Base-by-base conservation (phyloP, 2,329 filamentous ascomycete species). In the Knoxdaviesia capensis region DNA sequence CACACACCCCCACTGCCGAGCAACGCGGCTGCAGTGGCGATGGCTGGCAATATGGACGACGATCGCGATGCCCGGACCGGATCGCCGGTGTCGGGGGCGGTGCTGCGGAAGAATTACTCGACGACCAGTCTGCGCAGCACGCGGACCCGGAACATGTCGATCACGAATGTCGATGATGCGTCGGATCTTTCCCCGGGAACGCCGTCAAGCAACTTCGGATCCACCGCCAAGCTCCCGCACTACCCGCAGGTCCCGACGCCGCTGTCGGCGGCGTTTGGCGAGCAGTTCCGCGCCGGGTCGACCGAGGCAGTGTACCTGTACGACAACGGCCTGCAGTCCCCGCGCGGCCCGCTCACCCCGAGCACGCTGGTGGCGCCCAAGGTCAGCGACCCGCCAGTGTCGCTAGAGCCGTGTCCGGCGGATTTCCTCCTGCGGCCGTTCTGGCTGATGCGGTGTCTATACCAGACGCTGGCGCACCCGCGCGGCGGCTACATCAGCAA, bases 371-470 rank as follows among this genome's bases (percentile, higher is more conserved):
- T 79, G 44, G 64, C 69, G 4, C 56, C 70, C n/a, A 64, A 66
- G 8, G 40, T 31, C n/a, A 53, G 64, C 0, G 77, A 85, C 48
- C 71, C 76, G 1, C 87, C 87, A 8, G 69, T 79, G 28, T 74
- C 85, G 0, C 68, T 98, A 5, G 90, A 98, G 54, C 82, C 90
- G 3, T 98, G 92, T 55, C 90, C 90, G 1, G 83, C 80, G 34
- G 85, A 92, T 36, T 78, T 80, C 45, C 69, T 94, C 52, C 68
- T 96, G n/a, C 77, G 90, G 20, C 92, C 90, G 2, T 98, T 94
- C 58, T 98, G 90, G 90, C 67, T 98, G 38, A 94, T 98, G 84
- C 77, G 90, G 43, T 87, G 82, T 47, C 68, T 98, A 30, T 93
- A 90, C 54, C 85, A 94, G 56, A 94, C 87, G 0, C 74, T 98